These are phyloP conservation scores for Candida krabiensis DNA, from an alignment of 805 yeast species.

Conservation along the genomic window DNA sequence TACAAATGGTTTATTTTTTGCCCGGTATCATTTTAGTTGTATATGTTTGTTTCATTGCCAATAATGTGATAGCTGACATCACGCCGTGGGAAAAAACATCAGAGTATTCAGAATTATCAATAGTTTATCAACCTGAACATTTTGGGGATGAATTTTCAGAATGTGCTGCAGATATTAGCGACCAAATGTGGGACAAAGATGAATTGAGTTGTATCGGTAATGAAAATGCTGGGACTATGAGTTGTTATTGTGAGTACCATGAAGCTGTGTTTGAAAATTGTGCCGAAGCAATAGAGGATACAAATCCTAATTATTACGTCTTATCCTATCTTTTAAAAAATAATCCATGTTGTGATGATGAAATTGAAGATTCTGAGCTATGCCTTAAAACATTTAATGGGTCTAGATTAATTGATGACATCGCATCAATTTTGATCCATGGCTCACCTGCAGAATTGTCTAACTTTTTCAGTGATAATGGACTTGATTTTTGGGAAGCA, in stretches of 20 bases:
- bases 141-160: constrained; percentile 15
- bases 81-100: constrained; percentile 1
- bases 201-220: constrained; percentile 1
- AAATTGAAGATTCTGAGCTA: not conserved
- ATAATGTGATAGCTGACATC: too few relatives aligned
- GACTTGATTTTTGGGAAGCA: constrained; percentile 1
- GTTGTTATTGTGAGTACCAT: constrained; percentile 11
- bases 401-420: constrained; percentile 5
- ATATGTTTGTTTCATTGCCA: too few relatives aligned
- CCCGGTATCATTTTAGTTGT: too few relatives aligned
- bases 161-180: constrained; percentile 13
- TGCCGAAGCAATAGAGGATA: constrained; percentile 5
- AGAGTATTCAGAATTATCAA: too few relatives aligned
- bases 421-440: constrained; percentile 1
- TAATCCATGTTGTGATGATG: constrained; percentile 11
- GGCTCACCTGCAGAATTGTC: constrained; percentile 9
- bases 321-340: constrained; percentile 11
- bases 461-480: constrained; percentile 2
- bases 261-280: constrained; percentile 15
- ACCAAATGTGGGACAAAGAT: not conserved
- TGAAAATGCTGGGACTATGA: not conserved
- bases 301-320: constrained; percentile 12
- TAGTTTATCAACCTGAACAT: constrained; percentile 13
- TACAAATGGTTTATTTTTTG: too few relatives aligned
- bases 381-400: not conserved